Evolutionary conservation across 2,329 filamentous ascomycete species (phyloP).

Genomic region (Delphinella strobiligena): DNA sequence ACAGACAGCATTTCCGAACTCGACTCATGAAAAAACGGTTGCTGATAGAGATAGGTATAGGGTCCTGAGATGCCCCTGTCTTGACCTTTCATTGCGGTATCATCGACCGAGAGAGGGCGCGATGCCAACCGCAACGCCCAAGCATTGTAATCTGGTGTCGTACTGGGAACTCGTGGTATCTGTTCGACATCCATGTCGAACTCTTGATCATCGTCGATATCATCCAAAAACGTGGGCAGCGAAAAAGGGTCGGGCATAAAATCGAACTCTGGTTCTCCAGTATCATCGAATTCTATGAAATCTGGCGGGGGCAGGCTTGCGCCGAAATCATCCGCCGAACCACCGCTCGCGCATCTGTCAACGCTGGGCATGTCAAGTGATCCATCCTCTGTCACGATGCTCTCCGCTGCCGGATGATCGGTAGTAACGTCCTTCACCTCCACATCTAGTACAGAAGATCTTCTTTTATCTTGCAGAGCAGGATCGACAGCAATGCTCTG

Average conservation of each 20-base stretch:
- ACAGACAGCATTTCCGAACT: slow-evolving; percentile 49
- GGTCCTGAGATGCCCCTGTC: slow-evolving; percentile 2
- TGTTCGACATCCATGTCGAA: slow-evolving; percentile 11
- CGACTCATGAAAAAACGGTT: slow-evolving; percentile 18
- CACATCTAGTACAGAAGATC: no score
- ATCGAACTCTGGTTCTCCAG: background rate
- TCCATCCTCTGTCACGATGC: no score
- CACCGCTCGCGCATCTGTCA: no score
- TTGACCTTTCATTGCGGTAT: slow-evolving; percentile 1
- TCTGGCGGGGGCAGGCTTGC: no score
- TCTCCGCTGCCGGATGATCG: no score
- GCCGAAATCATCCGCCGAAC: no score
- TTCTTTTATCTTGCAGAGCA: slow-evolving; percentile 7
- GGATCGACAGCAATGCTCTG: slow-evolving; percentile 11
- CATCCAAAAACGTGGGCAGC: background rate
- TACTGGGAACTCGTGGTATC: slow-evolving; percentile 5
- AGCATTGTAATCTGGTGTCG: slow-evolving; percentile 5
- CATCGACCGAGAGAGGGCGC: slow-evolving; percentile 1
- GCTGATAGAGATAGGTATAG: slow-evolving; percentile 15
- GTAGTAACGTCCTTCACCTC: no score
- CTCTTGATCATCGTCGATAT: slow-evolving; percentile 1
- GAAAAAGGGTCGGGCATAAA: background rate
- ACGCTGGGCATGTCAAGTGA: no score
- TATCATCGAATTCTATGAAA: no score
- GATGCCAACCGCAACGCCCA: slow-evolving; percentile 6